These are phyloP conservation scores for Dendrobium catenatum DNA, from an alignment of 106 monocot species.

Conservation along the genomic window DNA sequence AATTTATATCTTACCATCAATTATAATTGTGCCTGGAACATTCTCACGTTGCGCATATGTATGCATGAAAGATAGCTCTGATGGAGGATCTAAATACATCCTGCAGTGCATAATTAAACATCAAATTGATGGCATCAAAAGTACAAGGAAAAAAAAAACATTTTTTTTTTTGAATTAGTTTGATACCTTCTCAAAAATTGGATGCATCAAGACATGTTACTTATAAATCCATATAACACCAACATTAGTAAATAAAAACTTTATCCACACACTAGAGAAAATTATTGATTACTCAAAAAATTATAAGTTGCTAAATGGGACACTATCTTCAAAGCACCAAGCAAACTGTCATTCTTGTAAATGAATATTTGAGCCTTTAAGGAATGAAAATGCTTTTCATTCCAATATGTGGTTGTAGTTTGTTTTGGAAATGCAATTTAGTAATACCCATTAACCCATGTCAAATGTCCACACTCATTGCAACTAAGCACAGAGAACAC, in stretches of 20 bases:
- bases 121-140: not conserved
- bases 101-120: slow-evolving; percentile 21
- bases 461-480: not conserved
- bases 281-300: not conserved
- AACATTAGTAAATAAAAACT: too few species aligned
- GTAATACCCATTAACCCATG: not conserved
- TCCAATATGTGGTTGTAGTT: not conserved
- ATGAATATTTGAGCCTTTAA: not conserved
- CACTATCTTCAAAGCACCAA: not conserved
- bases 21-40: slow-evolving; percentile 72
- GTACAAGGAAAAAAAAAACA: not conserved
- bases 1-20: slow-evolving; percentile 60
- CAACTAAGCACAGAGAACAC: too few species aligned
- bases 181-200: not conserved
- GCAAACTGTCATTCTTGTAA: not conserved
- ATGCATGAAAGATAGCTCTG: slow-evolving; percentile 67
- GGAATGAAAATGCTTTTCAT: not conserved
- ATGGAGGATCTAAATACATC: slow-evolving; percentile 39
- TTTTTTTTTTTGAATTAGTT: not conserved
- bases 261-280: not conserved
- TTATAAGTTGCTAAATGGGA: not conserved
- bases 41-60: slow-evolving; percentile 61
- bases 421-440: not conserved
- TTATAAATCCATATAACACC: not conserved
- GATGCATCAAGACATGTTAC: not conserved